A percentile compares a stretch with the other conserved stretches of the same genome.
Evolutionary conservation across 1,284 basidiomycete species (phyloP).

Genomic region (Flammula alnicola): DNA sequence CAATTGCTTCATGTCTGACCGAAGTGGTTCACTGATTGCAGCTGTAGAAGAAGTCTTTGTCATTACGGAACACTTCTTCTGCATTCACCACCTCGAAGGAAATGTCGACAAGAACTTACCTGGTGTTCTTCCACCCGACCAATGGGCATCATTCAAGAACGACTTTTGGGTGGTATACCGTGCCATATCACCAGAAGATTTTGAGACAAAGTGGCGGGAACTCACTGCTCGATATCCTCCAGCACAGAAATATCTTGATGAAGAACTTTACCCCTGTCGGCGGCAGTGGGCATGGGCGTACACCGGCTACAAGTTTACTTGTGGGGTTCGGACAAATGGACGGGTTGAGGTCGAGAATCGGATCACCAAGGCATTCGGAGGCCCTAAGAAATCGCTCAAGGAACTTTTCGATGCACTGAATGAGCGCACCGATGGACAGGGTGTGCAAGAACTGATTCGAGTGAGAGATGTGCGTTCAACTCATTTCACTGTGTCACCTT

Average conservation of each 20-base stretch:
- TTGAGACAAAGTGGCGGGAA: conserved; percentile 25
- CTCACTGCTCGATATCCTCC: conserved; percentile 23
- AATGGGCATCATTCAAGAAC: conserved; percentile 24
- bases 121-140: conserved; percentile 9
- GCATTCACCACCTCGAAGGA: conserved; percentile 31
- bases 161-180: conserved; percentile 33
- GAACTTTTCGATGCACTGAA: conserved; percentile 30
- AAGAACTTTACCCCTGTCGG: conserved; percentile 29
- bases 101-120: conserved; percentile 28
- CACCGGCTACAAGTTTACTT: conserved; percentile 29
- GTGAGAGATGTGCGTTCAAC: conserved; percentile 29
- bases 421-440: conserved; percentile 26
- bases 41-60: conserved; percentile 20
- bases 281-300: conserved; percentile 37
- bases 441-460: conserved; percentile 18
- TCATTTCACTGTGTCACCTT: neutral
- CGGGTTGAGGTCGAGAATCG: conserved; percentile 32
- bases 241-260: conserved; percentile 29
- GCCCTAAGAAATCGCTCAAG: conserved; percentile 26
- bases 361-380: conserved; percentile 27
- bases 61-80: conserved; percentile 26
- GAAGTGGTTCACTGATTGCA: conserved; percentile 24
- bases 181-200: conserved; percentile 33
- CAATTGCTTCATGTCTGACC: conserved; percentile 21
- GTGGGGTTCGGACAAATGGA: conserved; percentile 33